Base-by-base conservation (phyloP, 441 rosid species). In the Isatis lusitanica region DNA sequence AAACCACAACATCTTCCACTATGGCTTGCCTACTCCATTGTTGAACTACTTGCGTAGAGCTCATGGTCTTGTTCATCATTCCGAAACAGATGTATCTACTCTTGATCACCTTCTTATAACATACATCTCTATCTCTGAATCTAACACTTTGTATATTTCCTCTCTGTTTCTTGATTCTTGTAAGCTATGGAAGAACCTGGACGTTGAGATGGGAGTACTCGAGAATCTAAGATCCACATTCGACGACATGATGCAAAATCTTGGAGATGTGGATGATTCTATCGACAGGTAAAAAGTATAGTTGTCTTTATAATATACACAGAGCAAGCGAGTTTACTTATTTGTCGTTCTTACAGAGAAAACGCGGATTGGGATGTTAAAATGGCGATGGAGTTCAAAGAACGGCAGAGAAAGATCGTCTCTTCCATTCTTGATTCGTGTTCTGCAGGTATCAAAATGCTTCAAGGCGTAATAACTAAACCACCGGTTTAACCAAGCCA, bases 11-110 rank as follows among this genome's bases (percentile, higher is more conserved):
- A 79, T 88, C 64, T 94, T 94, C 85, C 73, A 84, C 74, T 94
- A 92, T 50, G 97, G 96, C 55, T 81, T 94, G 78, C 99, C 97
- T 68, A 65, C 86, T 77, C 96, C 96, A 16, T 79, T 92, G 68
- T 81, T 92, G 62, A 86, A 91, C 78, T 82, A 75, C 73, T 80
- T 94, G 26, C 82, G 97, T 28, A 82, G 74, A 70, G 92, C 90
- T 73, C 89, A 62, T 71, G 63, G 97, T 84, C 85, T 85, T 76
- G 63, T 69, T 81, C 79, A 75, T 69, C 63, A 47, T 65, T 13
- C 65, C 31, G 73, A 72, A 55, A 67, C 70, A 72, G 70, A 77
- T 52, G 81, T 77, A 77, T 33, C 5, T 31, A 58, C 39, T 57
- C 67, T 26, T 68, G 11, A n/a, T 4, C 53, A 78, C 42, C 47